Evolutionary conservation across 2,329 filamentous ascomycete genomes (phyloP).

Genomic region (Raffaelea ambrosiae): DNA sequence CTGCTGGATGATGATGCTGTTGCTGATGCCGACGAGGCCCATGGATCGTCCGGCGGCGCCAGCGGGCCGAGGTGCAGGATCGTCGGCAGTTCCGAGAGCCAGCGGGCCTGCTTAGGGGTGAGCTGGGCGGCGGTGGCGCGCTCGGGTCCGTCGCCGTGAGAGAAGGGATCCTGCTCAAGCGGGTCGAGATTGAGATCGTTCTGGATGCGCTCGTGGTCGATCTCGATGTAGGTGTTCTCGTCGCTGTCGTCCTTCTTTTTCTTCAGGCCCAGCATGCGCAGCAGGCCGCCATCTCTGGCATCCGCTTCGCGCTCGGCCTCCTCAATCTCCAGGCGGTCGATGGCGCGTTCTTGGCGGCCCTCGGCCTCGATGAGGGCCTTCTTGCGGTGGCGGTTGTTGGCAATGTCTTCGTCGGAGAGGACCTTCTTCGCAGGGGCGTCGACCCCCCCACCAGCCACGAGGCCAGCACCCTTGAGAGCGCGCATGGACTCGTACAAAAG

Average conservation of each 20-base stretch:
- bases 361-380: conserved; percentile 8
- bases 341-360: conserved; percentile 7
- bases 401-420: not conserved
- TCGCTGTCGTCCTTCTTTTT: not conserved
- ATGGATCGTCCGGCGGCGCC: conserved; percentile 32
- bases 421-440: not conserved
- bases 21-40: conserved; percentile 22
- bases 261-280: not conserved
- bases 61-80: conserved; percentile 61
- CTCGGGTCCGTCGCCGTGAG: conserved; percentile 28
- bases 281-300: not conserved
- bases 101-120: conserved; percentile 51
- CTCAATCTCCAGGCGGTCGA: conserved; percentile 14
- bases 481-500: conserved; percentile 42
- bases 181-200: conserved; percentile 4
- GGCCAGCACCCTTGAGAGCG: conserved; percentile 13
- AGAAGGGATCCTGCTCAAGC: conserved; percentile 13
- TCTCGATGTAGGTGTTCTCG: conserved; percentile 6
- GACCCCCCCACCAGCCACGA: not conserved
- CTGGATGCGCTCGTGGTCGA: conserved; percentile 7
- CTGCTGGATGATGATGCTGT: no score
- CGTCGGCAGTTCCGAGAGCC: conserved; percentile 65
- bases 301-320: conserved; percentile 1
- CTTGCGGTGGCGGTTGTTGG: not conserved
- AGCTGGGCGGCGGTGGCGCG: conserved; percentile 50